Base-by-base conservation (phyloP, 257 asterid genomes). In the Solanum clarkiae region DNA sequence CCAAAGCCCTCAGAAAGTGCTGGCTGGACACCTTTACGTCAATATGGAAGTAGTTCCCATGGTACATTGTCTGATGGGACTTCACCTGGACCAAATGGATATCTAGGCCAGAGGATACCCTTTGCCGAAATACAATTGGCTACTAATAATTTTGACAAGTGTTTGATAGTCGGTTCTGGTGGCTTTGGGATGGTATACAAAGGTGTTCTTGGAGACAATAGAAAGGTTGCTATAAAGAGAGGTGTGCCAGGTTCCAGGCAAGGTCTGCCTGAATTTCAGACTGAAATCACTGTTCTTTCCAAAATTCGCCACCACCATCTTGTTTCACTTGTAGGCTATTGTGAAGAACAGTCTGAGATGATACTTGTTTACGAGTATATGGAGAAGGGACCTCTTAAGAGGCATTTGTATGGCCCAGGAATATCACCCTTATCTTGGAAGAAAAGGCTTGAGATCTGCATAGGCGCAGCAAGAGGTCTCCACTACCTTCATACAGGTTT, bases 181-280 rank as follows among this genome's bases (percentile, higher is more conserved):
- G 98, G 98, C 17, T 95, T 95, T 80, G 98, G 98, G 60, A 95
- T 92, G 89, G 98, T 95, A 40, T 95, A 94, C 91, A 92, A 88
- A 75, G 98, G 98, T 4, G 88, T 88, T 81, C 75, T 95, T 47
- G 84, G 24, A 32, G 95, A 95, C 74, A 95, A 93, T 10, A 91
- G 94, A 16, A 92, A 93, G 63, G 89, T 95, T 57, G 98, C 74
- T 66, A 32, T 66, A 29, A 66, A 66, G 47, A 66, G 74, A 66
- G 74, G 74, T 32, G 13, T 66, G 47, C 74, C 74, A 29, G 74
- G 74, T 66, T 66, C 74, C 47, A 66, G 74, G 74, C 74, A 66
- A 45, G 74, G 74, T 12, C 74, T 66, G 18, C 74, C 74, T 66
- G 74, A 66, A 66, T 66, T 66, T 66, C 74, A 66, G 22, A 66